Base-by-base conservation (phyloP, 805 yeast species). In the Metschnikowia proteae region DNA sequence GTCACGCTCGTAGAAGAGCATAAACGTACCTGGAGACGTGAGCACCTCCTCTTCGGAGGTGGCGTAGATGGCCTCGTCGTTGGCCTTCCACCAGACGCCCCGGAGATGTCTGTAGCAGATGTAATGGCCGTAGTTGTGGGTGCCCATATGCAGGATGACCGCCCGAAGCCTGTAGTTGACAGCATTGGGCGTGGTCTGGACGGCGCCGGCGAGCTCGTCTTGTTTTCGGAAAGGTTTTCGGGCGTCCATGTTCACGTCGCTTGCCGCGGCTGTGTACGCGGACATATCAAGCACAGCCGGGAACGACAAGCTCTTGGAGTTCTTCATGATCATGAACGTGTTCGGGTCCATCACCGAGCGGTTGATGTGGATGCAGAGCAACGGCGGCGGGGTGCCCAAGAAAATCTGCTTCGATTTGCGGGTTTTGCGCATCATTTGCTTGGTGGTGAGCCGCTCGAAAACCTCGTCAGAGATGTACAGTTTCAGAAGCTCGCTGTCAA, bases 41-140 rank as follows among this genome's bases (percentile, higher is more conserved):
- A 88, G 68, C 1, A 90, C 97, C 61, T 91, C 96, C 3, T 78
- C 78, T 62, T 88, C 96, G 9, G 82, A 78, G 3, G 88, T 89
- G 30, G 87, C 76, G 51, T 88, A 82, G 3, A 91, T 96, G 3
- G 83, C 82, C 61, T 90, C 96, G 66, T 94, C 99, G 58, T 94
- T 85, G 17, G 91, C 84, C 63, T 96, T 80, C 96, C 97, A 91
- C 99, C 99, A 92, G 8, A 82, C 76, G 2, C 91, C 94, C 56
- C 96, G 79, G 49, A 71, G 78, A 60, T 82, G 84, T 60, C 97
- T 81, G 69, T 80, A 92, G 37, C 95, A 89, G 52, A 92, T 87
- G 63, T 92, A 92, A 66, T 92, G 99, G n/a, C 99, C 99, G 63
- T 89, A 94, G 59, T 92, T 90, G 59, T 94, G 97, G 0, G 96